Percentiles rank a stretch among this genome's conserved stretches.
These are phyloP conservation scores for Trametes polyzona DNA, from an alignment of 1,284 basidiomycete species.

Conservation along the genomic window DNA sequence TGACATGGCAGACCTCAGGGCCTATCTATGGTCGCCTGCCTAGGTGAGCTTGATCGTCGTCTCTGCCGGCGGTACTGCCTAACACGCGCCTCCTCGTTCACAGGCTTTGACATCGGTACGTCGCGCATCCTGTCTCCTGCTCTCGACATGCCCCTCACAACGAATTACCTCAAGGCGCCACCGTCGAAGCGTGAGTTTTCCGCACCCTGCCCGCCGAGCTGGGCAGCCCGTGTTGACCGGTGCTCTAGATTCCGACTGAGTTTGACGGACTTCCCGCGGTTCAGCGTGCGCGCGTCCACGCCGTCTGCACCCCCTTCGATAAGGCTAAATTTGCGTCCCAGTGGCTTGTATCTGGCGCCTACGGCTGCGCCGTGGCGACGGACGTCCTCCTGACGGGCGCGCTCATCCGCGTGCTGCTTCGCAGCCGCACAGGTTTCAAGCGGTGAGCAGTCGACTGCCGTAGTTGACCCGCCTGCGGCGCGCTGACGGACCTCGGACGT, in stretches of 20 bases:
- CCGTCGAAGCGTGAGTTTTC: not conserved
- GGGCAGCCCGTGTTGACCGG: not conserved
- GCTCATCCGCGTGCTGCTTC: not conserved
- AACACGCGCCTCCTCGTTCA: not conserved
- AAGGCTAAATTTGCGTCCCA: not conserved
- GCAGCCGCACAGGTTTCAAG: slow-evolving; percentile 3
- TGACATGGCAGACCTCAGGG: not conserved
- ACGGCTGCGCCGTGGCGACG: slow-evolving; percentile 1
- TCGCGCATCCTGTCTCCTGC: not conserved
- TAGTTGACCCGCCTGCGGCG: not conserved
- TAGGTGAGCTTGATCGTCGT: not conserved
- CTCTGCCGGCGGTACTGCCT: not conserved
- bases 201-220: not conserved
- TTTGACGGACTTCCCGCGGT: not conserved
- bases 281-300: not conserved
- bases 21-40: not conserved
- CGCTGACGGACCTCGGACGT: not conserved
- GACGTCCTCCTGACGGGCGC: slow-evolving; percentile 4
- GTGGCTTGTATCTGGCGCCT: slow-evolving; percentile 4
- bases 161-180: not conserved
- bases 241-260: not conserved
- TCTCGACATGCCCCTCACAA: not conserved
- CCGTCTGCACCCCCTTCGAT: not conserved
- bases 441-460: not conserved
- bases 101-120: slow-evolving; percentile 5